Evolutionary conservation across 306 rosid genomes (phyloP).

Genomic region (Glycine latifolia): DNA sequence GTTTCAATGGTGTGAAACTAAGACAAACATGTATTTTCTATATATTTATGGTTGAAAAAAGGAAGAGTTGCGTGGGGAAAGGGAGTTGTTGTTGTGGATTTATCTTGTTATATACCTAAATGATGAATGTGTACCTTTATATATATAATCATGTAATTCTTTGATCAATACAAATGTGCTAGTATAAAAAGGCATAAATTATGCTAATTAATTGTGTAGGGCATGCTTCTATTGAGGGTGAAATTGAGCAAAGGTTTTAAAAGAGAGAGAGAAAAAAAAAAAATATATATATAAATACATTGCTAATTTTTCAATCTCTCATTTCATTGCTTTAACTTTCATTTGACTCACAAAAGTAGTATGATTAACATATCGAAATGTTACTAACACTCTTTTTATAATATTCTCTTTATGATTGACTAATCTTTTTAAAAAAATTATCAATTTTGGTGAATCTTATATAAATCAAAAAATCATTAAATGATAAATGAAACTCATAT

Average conservation of each 20-base stretch:
- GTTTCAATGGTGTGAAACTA: slow-evolving; percentile 29
- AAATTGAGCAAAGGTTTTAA: neutral
- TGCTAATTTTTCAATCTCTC: neutral
- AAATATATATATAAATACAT: neutral
- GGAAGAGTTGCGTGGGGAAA: neutral
- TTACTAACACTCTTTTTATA: too few species aligned
- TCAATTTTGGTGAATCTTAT: too few species aligned
- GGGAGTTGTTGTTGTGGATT: neutral
- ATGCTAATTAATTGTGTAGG: neutral
- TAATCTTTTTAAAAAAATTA: too few species aligned
- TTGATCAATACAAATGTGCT: neutral
- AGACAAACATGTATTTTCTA: neutral
- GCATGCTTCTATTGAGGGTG: neutral
- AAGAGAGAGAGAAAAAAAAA: neutral
- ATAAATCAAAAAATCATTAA: too few species aligned
- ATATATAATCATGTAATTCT: neutral
- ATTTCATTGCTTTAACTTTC: neutral
- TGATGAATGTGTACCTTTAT: neutral
- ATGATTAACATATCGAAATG: too few species aligned
- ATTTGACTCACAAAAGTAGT: neutral
- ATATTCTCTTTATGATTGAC: too few species aligned
- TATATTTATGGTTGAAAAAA: neutral
- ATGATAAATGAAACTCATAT: too few species aligned
- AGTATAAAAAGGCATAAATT: neutral
- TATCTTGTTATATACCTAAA: neutral